Conservation (phyloP, 805 yeast genomes). For the Nakazawaea anatomiae region DNA sequence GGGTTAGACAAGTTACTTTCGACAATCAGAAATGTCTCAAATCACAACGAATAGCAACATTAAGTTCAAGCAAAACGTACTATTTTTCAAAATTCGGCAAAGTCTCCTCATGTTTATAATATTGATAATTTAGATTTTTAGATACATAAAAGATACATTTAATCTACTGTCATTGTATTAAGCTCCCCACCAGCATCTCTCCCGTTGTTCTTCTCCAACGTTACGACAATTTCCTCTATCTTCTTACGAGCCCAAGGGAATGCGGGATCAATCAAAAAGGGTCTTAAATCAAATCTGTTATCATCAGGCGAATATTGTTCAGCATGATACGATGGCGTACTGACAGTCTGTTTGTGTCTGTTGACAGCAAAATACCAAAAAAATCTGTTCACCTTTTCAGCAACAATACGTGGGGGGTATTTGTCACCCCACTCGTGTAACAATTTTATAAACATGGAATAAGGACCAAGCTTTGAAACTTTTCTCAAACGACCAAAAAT, state of each 20-base stretch:
- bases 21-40: not conserved
- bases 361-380: constrained; percentile 92
- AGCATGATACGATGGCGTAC: constrained; percentile 96
- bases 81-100: too few species aligned
- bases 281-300: constrained; percentile 91
- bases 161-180: constrained; percentile 42
- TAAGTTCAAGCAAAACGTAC: too few species aligned
- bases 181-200: constrained; percentile 16
- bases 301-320: constrained; percentile 98
- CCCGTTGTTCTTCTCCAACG: constrained; percentile 30
- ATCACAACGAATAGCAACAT: too few species aligned
- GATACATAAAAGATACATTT: constrained; percentile 1
- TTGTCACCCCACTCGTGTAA: constrained; percentile 90
- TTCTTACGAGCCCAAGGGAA: constrained; percentile 87
- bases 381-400: constrained; percentile 87
- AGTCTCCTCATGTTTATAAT: too few species aligned
- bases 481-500: constrained; percentile 87
- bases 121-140: not conserved
- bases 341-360: constrained; percentile 95
- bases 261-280: constrained; percentile 87
- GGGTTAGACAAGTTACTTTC: constrained; percentile 6
- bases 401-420: constrained; percentile 76
- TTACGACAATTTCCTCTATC: constrained; percentile 73
- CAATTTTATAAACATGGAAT: constrained; percentile 85
- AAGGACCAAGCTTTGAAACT: constrained; percentile 93